Conservation (phyloP, 108 stramenopile genomes). For the Epithemia pelagica region DNA sequence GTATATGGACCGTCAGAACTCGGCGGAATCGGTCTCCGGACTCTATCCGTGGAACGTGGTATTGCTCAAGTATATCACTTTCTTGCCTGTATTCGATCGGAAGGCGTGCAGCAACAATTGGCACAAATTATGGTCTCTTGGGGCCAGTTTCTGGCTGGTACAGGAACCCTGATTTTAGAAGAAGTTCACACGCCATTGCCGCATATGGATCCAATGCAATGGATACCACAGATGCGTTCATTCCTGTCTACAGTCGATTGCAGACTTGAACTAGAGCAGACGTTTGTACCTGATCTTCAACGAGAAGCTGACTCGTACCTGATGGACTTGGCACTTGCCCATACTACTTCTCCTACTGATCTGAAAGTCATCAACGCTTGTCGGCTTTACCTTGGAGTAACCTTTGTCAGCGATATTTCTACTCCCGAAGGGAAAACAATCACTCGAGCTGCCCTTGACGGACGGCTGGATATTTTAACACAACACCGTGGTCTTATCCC, state of each 20-base stretch:
- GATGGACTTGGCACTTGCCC: background rate
- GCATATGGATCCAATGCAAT: background rate
- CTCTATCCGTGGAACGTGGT: background rate
- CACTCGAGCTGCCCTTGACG: background rate
- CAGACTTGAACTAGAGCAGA: background rate
- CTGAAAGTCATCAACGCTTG: background rate
- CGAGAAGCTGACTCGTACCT: too few relatives aligned
- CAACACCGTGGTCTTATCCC: background rate
- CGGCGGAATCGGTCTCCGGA: background rate
- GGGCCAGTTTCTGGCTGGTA: too few relatives aligned
- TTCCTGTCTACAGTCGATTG: background rate
- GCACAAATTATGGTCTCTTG: background rate
- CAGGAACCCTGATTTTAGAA: too few relatives aligned
- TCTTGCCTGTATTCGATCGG: background rate
- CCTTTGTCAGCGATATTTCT: background rate
- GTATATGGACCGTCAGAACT: background rate
- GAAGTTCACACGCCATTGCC: background rate
- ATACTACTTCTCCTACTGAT: background rate
- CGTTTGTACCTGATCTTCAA: too few relatives aligned
- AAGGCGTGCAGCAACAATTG: background rate
- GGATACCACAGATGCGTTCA: background rate
- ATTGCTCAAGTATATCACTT: background rate
- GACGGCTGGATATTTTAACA: background rate
- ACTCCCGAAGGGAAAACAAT: background rate
- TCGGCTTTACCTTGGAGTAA: background rate